Evolutionary conservation across 495 filamentous ascomycete genomes (phyloP).

Genomic region (Aspergillus sclerotiicarbonarius): DNA sequence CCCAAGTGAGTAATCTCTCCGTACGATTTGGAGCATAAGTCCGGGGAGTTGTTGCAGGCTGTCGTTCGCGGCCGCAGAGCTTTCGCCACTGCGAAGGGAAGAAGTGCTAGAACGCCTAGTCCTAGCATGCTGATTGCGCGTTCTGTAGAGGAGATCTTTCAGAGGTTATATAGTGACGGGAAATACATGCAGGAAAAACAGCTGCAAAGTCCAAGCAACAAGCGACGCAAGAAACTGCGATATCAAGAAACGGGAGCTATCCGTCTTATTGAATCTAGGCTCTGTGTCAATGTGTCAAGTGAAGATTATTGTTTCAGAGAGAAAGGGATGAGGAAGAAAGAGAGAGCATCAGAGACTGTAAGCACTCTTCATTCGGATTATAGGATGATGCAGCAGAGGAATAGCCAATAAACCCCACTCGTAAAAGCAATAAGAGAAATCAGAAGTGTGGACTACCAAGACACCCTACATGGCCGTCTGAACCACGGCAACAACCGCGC

Average conservation of each 20-base stretch:
- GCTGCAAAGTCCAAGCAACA: neutral
- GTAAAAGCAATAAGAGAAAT: conserved; percentile 1
- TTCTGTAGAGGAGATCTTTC: neutral
- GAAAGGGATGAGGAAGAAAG: neutral
- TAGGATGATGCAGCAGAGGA: conserved; percentile 1
- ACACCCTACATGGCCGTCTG: neutral
- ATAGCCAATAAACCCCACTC: conserved; percentile 2
- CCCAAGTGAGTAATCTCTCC: conserved; percentile 63
- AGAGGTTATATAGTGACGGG: neutral
- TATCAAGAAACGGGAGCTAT: neutral
- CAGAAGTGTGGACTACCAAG: neutral
- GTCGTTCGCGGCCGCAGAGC: conserved; percentile 32
- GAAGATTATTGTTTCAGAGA: neutral
- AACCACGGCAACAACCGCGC: neutral
- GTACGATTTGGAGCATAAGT: conserved; percentile 57
- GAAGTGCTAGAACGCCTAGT: conserved; percentile 28
- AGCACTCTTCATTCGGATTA: neutral
- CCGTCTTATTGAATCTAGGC: neutral
- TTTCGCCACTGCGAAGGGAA: conserved; percentile 32
- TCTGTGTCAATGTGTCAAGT: neutral
- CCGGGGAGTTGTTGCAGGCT: conserved; percentile 62
- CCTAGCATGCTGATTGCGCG: conserved; percentile 27
- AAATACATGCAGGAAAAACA: conserved; percentile 5
- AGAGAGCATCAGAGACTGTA: neutral
- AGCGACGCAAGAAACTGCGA: neutral